Evolutionary conservation across 2,329 filamentous ascomycete species (phyloP), one percentile per base, ranked within the genome.

Genomic region (Trichoderma simmonsii): DNA sequence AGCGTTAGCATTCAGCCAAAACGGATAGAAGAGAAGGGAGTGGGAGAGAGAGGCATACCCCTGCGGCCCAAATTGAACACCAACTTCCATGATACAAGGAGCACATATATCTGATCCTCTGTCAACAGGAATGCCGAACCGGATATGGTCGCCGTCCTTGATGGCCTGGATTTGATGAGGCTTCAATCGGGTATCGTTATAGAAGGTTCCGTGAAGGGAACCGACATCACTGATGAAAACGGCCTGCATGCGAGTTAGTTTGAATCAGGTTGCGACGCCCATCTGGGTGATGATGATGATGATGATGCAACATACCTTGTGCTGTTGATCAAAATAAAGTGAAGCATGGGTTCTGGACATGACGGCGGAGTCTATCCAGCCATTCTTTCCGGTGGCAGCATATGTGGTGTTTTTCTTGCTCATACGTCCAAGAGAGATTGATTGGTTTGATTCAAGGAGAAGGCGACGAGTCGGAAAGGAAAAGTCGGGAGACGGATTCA

Each of bases 321-420:
- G 76, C 2, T 83, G 78, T 11, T 83, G 75, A 63, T 86, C 81
- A 5, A 86, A 82, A 18, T 77, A 75, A 5, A 91, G 77, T 57
- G 86, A 80, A 18, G 91, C 92, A 80, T 94, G 92, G 12, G 88
- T 79, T 59, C 92, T 85, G 28, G 91, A 93, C 84, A 94, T 91
- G 43, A 93, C 91, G 0, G 91, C 88, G 71, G 88, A 91, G 74
- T 93, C 88, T 72, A 93, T 91, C 85, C 86, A 93, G 18, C 85
- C 88, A 79, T 93, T 94, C 75, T 86, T 80, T 6, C 75, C 73
- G 48, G 73, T 81, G 78, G 75, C 84, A 78, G 75, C 75, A 9
- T 81, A 76, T 3, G 61, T 68, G 64, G 74, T 24, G 75, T 81
- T 78, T 71, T 82, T 77, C 76, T 82, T 85, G 74, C 84, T 86